These are phyloP conservation scores for Casuarina equisetifolia DNA, from an alignment of 306 rosid species.

Conservation along the genomic window DNA sequence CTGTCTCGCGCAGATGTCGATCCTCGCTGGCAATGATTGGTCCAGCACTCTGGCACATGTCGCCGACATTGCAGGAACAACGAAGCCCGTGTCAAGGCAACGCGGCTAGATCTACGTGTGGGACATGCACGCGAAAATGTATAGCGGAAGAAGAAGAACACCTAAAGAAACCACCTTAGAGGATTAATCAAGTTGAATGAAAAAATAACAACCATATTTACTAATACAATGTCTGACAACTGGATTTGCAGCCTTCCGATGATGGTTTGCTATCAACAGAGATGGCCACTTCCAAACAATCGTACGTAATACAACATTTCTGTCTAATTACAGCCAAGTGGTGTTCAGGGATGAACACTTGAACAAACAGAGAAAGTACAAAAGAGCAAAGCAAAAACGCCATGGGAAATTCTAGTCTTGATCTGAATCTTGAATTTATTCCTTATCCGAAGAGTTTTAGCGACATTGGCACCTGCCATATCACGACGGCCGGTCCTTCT, in stretches of 20 bases:
- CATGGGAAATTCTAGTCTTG: not conserved
- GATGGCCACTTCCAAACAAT: not conserved
- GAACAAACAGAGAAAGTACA: not conserved
- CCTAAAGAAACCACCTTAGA: not conserved
- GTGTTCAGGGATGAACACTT: not conserved
- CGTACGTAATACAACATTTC: constrained; percentile 8
- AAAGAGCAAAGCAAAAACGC: not conserved
- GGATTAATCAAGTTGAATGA: not conserved
- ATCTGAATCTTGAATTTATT: constrained; percentile 24
- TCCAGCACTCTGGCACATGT: not conserved
- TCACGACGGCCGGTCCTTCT: not conserved
- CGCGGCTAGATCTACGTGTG: not conserved
- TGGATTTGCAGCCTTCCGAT: too few relatives aligned
- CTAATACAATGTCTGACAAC: not conserved
- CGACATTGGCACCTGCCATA: not conserved
- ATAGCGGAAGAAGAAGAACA: not conserved
- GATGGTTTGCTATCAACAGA: not conserved
- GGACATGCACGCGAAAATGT: not conserved
- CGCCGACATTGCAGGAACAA: constrained; percentile 17
- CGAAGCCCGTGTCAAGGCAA: not conserved
- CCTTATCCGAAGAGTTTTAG: not conserved
- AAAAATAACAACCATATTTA: not conserved
- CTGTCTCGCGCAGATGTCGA: not conserved
- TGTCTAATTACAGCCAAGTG: constrained; percentile 10
- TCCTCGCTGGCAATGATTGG: constrained; percentile 29